Base-by-base conservation (phyloP, 2,329 filamentous ascomycete species). In the Cytospora paraplurivora region DNA sequence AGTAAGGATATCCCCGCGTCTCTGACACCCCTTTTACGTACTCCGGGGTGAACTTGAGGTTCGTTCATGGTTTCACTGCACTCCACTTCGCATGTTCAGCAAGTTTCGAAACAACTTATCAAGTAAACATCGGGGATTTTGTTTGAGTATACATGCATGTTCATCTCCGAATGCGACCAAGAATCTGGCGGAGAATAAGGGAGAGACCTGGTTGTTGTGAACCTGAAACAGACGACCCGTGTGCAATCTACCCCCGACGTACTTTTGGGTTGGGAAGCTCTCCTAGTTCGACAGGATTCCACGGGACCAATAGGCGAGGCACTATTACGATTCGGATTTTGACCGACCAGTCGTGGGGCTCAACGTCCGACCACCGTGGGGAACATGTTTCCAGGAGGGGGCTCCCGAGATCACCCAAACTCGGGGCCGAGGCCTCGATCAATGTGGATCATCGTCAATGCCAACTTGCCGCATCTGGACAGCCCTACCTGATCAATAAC, bases 241-340 rank as follows among this genome's bases (percentile, higher is more conserved):
- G 33, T n/a, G 56, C 49, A 65, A 65, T 62, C 51, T 55, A 62
- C 51, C 55, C 41, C 59, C 59, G 47, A 62, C 63, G 34, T 44
- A 47, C 47, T 19, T 47, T 19, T 47, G 44, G 44, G 12, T 47
- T 47, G 27, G 47, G 54, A 17, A 19, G 21, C 34, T 34, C 34
- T 32, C 34, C 21, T 50, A 54, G 38, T 17, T 59, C 44, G 41
- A 49, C 32, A 37, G 47, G 32, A 33, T 34, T 32, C 32, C 38
- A 17, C n/a, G 32, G 15, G 52, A 41, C 62, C 62, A 61, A 64
- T 64, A 15, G 57, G 49, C 38, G 52, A 10, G 27, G 27, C 19
- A 33, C 32, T 37, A 64, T 56, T 52, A 61, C 56, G 15, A 44
- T 41, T 56, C 54, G 62, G 54, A 64, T 21, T 13, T 17, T 60